Conservation (phyloP, 2,329 filamentous ascomycete species). For the Hymenoscyphus fraxineus region DNA sequence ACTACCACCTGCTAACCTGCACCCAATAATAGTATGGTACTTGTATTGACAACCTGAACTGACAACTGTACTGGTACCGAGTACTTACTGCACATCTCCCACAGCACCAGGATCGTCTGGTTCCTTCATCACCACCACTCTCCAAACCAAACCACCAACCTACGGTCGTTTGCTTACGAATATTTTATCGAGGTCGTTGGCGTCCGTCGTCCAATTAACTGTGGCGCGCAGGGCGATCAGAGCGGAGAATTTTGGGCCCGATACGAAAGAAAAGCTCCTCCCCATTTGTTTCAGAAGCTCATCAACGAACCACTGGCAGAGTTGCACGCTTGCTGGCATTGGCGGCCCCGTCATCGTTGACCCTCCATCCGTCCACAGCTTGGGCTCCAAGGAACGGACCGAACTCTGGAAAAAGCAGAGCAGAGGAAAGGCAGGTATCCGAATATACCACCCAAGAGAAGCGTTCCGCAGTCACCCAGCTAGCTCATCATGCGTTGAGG, state of each 20-base stretch:
- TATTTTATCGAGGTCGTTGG: neutral
- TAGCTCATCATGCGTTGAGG: slow-evolving; percentile 26
- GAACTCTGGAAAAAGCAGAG: neutral
- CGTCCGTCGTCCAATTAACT: neutral
- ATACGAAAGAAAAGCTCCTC: slow-evolving; percentile 2
- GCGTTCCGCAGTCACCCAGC: slow-evolving; percentile 18
- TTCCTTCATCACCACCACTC: neutral
- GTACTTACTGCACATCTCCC: neutral
- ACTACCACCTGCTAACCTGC: neutral
- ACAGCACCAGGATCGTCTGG: neutral
- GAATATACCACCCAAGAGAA: slow-evolving; percentile 6
- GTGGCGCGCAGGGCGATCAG: slow-evolving; percentile 1
- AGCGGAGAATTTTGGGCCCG: slow-evolving; percentile 1
- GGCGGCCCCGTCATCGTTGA: slow-evolving; percentile 2
- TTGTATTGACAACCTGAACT: too few relatives aligned
- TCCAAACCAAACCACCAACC: neutral
- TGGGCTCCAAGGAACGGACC: neutral
- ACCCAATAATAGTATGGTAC: too few relatives aligned
- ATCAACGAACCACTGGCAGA: slow-evolving; percentile 2
- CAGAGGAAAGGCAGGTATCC: too few relatives aligned
- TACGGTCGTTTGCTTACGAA: neutral
- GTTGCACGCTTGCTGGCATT: slow-evolving; percentile 4
- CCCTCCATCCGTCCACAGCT: slow-evolving; percentile 8
- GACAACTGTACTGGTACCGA: too few relatives aligned
- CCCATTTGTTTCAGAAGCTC: neutral